phyloP scores from a whole-genome alignment of 2,329 filamentous ascomycete genomes.

The Colletotrichum theobromicola region DNA sequence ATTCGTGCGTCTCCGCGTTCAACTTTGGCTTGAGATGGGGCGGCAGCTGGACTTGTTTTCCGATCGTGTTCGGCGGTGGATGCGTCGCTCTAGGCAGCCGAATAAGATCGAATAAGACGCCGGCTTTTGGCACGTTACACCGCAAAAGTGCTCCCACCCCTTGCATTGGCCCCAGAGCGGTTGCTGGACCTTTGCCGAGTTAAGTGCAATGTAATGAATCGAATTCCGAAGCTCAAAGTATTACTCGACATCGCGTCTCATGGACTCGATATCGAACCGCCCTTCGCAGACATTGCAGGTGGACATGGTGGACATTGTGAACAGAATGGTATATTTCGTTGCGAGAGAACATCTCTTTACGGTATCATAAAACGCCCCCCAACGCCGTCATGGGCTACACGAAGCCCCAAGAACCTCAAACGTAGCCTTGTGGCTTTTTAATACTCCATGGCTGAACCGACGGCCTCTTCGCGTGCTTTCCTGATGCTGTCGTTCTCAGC shows the following conservation, averaged over 20 bases:
- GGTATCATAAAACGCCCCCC: neutral
- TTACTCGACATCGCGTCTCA: neutral
- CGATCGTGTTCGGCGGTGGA: neutral
- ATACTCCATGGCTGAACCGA: conserved; percentile 63
- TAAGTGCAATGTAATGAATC: neutral
- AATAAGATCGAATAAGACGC: neutral
- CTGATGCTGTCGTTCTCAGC: conserved; percentile 61
- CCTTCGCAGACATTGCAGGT: neutral
- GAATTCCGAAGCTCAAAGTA: neutral
- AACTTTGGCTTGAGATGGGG: neutral
- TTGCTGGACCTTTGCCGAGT: neutral
- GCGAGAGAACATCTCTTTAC: neutral
- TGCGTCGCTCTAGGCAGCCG: neutral
- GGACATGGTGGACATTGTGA: neutral
- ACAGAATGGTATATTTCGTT: neutral
- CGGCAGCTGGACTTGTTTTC: neutral
- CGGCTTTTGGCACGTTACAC: neutral
- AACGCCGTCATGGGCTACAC: neutral
- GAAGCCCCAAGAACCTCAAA: neutral
- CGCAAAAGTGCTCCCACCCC: neutral
- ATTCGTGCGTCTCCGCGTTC: neutral
- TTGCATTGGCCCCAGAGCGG: neutral
- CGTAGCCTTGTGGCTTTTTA: conserved; percentile 23
- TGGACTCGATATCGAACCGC: neutral
- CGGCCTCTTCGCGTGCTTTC: conserved; percentile 59